A percentile compares a stretch with the other conserved stretches of the same genome.
phyloP scores from a whole-genome alignment of 495 filamentous ascomycete genomes.

The Melanomma pulvis-pyrius region DNA sequence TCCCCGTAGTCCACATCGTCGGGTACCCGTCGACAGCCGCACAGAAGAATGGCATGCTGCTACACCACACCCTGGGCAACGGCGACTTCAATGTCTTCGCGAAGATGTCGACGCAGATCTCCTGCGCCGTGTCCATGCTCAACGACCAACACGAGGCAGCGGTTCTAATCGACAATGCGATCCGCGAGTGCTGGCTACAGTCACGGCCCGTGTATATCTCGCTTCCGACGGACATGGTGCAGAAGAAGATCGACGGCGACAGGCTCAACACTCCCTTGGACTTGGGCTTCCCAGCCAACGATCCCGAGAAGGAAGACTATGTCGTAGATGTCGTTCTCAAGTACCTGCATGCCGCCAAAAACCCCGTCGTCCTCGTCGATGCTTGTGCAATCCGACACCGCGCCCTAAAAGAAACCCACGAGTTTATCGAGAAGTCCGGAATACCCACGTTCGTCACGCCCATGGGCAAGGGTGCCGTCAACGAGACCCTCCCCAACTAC shows the following conservation, averaged over 20 bases:
- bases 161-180: slow-evolving; percentile 74
- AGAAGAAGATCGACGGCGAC: slow-evolving; percentile 75
- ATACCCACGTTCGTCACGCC: slow-evolving; percentile 86
- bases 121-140: slow-evolving; percentile 69
- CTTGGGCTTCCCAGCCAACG: slow-evolving; percentile 64
- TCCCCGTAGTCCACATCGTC: slow-evolving; percentile 81
- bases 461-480: slow-evolving; percentile 88
- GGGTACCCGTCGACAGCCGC: slow-evolving; percentile 66
- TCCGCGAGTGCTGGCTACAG: slow-evolving; percentile 73
- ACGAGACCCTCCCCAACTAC: slow-evolving; percentile 74
- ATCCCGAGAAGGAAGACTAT: slow-evolving; percentile 76
- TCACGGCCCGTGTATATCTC: slow-evolving; percentile 69
- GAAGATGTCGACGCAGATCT: slow-evolving; percentile 73
- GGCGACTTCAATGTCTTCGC: slow-evolving; percentile 86
- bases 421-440: slow-evolving; percentile 73
- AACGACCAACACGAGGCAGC: slow-evolving; percentile 70
- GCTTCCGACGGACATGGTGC: slow-evolving; percentile 82
- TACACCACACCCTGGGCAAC: slow-evolving; percentile 93
- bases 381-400: slow-evolving; percentile 85
- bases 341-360: slow-evolving; percentile 74
- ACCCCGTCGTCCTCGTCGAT: slow-evolving; percentile 83
- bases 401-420: slow-evolving; percentile 71
- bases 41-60: slow-evolving; percentile 65
- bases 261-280: slow-evolving; percentile 71
- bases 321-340: slow-evolving; percentile 79